These are phyloP conservation scores for Epichloe aotearoae DNA, from an alignment of 2,329 filamentous ascomycete genomes.

Conservation along the genomic window DNA sequence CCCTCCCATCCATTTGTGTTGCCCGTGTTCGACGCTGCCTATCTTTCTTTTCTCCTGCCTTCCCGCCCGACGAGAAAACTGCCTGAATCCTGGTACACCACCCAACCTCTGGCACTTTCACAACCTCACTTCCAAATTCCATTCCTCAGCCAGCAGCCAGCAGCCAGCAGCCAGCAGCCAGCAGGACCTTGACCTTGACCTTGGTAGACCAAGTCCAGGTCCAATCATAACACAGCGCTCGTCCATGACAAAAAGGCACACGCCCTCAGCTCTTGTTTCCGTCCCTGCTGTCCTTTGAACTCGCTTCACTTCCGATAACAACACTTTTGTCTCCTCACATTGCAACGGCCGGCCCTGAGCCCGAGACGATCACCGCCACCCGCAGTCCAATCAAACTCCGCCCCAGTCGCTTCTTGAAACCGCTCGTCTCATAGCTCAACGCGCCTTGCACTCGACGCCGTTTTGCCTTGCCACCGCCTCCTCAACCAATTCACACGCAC, in stretches of 20 bases:
- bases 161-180: no score
- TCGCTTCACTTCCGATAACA: not conserved
- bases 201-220: no score
- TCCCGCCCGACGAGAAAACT: no score
- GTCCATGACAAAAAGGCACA: not conserved
- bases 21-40: no score
- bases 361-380: not conserved
- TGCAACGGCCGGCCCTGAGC: constrained; percentile 2
- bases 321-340: not conserved
- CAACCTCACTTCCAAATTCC: no score
- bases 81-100: no score
- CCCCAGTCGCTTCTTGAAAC: not conserved
- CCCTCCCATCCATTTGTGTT: constrained; percentile 8
- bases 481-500: not conserved
- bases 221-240: no score
- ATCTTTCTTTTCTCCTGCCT: no score
- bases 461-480: not conserved
- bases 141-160: no score
- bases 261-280: not conserved
- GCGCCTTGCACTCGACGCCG: not conserved
- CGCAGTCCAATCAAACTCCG: not conserved
- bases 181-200: no score
- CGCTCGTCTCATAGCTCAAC: not conserved
- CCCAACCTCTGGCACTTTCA: no score
- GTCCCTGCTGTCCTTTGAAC: not conserved